These are phyloP conservation scores for Peniophora sp. DNA, from an alignment of 1,284 basidiomycete genomes.

Conservation along the genomic window DNA sequence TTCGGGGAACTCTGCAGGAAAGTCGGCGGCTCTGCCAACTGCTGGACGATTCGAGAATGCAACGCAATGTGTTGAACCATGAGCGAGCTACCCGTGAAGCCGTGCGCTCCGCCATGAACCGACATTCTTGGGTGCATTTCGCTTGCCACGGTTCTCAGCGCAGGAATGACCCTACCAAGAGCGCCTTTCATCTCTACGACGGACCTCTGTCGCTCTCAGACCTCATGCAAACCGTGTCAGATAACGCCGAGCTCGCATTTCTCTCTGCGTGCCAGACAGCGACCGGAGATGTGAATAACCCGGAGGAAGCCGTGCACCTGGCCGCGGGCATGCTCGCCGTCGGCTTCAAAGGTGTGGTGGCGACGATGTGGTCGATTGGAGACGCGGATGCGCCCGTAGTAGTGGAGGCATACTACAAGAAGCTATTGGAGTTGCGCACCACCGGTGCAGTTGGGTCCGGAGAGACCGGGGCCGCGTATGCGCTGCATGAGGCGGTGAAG, in stretches of 20 bases:
- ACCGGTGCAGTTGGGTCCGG: slow-evolving; percentile 1
- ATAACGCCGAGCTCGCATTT: no score
- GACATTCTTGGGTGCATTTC: background rate
- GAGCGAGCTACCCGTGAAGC: slow-evolving; percentile 2
- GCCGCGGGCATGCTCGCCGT: no score
- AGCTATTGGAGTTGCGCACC: no score
- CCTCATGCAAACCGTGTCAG: slow-evolving; percentile 13
- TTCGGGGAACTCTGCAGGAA: background rate
- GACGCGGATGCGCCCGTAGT: no score
- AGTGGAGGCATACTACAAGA: no score
- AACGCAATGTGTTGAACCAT: slow-evolving; percentile 9
- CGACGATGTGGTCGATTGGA: slow-evolving; percentile 19
- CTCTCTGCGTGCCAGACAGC: no score
- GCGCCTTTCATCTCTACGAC: background rate
- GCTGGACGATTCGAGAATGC: background rate
- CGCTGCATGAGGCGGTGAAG: no score
- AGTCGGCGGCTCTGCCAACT: background rate
- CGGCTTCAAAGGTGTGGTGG: slow-evolving; percentile 14
- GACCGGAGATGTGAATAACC: no score
- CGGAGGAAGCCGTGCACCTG: no score
- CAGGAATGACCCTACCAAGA: background rate
- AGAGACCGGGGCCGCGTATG: no score
- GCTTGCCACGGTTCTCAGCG: background rate
- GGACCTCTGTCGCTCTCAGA: background rate
- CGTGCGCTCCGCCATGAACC: background rate